Evolutionary conservation across 2,329 filamentous ascomycete species (phyloP), one percentile per base, ranked within the genome.

Genomic region (Aspergillus aculeatus): DNA sequence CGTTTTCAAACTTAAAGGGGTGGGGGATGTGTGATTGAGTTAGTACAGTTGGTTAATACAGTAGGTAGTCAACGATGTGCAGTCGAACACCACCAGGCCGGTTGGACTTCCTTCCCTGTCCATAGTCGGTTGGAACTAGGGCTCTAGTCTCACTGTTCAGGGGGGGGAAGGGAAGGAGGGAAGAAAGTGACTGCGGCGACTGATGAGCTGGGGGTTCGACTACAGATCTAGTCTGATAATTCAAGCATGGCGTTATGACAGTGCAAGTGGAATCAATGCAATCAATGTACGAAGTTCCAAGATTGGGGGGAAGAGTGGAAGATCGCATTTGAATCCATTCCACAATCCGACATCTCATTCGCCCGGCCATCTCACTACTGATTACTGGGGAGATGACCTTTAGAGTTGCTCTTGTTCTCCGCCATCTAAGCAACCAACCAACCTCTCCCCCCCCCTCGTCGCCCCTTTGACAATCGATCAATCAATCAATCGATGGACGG

Each of bases 191-290:
- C 26, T 9, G 32, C 14, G 32, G 2, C 14, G 32, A 35, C 11
- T 12, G 32, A 14, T 35, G 32, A 35, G 14, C 10, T 35, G 32
- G 32, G 16, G 32, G 10, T 21, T 24, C 14, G 47, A 55, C 47
- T 19, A 24, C 58, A 48, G 51, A 50, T 53, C 26, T 9, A 7
- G 9, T 26, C 53, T 61, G 56, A 61, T 61, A 63, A 54, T 61
- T 56, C 61, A 61, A 47, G 56, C 50, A 58, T 64, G 54, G 57
- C 57, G 59, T 60, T 57, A 24, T 38, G 53, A 59, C 52, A 47
- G 51, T 49, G 19, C 1, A 26, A 26, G 5, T 19, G 38, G 2
- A 23, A 23, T 23, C 23, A 23, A 23, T 41, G 16, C 38, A 41
- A n/a, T 41, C 6, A n/a, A 19, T 41, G 38, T 41, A 41, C 32